Base-by-base conservation (phyloP, 192 early-diverging fungal genomes). In the Phycomyces nitens region DNA sequence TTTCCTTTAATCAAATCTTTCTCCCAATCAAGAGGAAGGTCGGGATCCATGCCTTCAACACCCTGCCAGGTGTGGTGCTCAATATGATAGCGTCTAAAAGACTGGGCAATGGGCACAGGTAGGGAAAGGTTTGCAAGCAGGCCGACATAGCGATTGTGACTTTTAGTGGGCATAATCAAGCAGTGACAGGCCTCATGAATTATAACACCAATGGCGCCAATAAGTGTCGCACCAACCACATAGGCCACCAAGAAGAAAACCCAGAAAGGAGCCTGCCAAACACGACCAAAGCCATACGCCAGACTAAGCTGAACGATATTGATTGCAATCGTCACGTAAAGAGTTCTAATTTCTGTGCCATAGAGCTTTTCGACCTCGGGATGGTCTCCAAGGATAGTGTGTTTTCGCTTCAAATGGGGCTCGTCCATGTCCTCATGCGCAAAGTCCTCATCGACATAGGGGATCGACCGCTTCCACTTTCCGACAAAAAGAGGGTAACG, bases 61-160 rank as follows among this genome's bases (percentile, higher is more conserved):
- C 96, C 96, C 78, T 96, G 94, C 78, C 87, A 95, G n/a, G 91
- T 90, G 80, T 98, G 96, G 74, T 98, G 96, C 75, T 96, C 96
- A 60, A 97, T 80, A 76, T 98, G 96, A 69, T 91, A 90, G 5
- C 89, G 81, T 54, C 90, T 87, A 80, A 92, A 92, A 20, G 90
- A 92, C 70, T 84, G 82, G 20, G 89, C 88, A 26, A 92, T 82
- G 6, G 90, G 90, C 8, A 90, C 85, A 1, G 87, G 87, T 63
- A 98, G 86, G 60, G 86, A 85, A 52, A 96, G 82, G 82, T 98
- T 98, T 62, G 88, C 92, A 21, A 93, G 62, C 59, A 92, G 77
- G 11, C 91, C 93, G 4, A 92, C 81, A 62, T 89, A 77, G 59
- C 92, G 86, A 84, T 98, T 97, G 52, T 87, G 70, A 60, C 87